Percentiles rank a stretch among this genome's conserved stretches.
Evolutionary conservation across 2,329 filamentous ascomycete genomes (phyloP).

Genomic region (Neonectria faginata): DNA sequence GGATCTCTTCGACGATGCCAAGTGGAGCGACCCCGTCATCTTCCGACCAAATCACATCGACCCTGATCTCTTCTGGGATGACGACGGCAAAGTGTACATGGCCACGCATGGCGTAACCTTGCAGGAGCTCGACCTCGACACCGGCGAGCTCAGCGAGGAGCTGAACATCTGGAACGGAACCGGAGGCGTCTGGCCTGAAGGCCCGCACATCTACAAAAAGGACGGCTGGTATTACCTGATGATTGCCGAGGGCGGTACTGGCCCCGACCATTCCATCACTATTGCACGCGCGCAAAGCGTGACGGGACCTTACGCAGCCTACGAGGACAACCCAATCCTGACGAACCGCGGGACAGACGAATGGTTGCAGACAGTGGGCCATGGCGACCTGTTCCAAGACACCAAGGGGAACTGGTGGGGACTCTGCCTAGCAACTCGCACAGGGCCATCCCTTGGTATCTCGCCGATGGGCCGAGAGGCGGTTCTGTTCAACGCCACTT

Average conservation of each 20-base stretch:
- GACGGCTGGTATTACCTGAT: constrained; percentile 58
- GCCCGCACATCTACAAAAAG: constrained; percentile 62
- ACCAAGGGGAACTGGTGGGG: constrained; percentile 60
- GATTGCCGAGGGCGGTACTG: constrained; percentile 60
- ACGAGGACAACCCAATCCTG: constrained; percentile 53
- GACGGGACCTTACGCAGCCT: constrained; percentile 53
- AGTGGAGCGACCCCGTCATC: constrained; percentile 44
- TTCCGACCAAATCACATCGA: constrained; percentile 53
- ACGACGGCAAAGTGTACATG: constrained; percentile 65
- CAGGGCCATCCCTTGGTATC: constrained; percentile 32
- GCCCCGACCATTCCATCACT: constrained; percentile 51
- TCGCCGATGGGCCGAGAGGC: constrained; percentile 62
- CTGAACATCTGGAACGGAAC: constrained; percentile 62
- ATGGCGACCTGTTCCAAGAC: constrained; percentile 51
- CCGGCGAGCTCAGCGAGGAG: constrained; percentile 40
- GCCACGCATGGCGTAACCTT: constrained; percentile 48
- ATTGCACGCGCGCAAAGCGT: constrained; percentile 51
- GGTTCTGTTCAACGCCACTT: constrained; percentile 59
- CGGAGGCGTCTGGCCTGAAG: constrained; percentile 59
- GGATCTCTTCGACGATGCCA: constrained; percentile 36
- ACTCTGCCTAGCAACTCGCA: constrained; percentile 51
- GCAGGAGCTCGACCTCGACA: constrained; percentile 36
- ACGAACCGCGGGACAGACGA: constrained; percentile 47
- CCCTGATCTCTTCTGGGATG: constrained; percentile 64
- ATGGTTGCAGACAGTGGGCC: constrained; percentile 49